Conservation (phyloP, 768 basidiomycete genomes). For the Mycena venus region DNA sequence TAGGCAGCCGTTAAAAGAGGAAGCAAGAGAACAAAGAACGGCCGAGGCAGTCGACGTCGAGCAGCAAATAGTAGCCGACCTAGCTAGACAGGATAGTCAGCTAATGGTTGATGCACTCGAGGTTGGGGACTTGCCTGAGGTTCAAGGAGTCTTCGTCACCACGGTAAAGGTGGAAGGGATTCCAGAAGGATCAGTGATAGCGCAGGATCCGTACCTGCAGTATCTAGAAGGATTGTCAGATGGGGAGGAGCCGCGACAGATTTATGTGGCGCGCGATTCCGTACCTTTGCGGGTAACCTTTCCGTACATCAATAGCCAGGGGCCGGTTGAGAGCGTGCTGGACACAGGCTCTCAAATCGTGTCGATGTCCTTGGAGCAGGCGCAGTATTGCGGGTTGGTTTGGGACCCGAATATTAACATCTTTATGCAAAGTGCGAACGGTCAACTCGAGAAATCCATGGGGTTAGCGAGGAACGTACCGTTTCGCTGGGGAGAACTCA, state of each 20-base stretch:
- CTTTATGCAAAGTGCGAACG: constrained; percentile 40
- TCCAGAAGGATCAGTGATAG: neutral
- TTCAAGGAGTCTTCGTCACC: neutral
- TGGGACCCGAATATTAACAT: constrained; percentile 39
- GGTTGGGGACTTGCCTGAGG: neutral
- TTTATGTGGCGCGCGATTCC: constrained; percentile 16
- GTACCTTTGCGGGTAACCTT: neutral
- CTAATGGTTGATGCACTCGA: neutral
- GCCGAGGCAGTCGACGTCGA: no score
- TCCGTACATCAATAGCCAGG: constrained; percentile 3
- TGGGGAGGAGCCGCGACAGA: neutral
- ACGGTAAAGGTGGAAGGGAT: neutral
- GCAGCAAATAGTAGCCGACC: neutral
- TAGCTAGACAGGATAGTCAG: neutral
- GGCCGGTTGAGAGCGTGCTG: constrained; percentile 34
- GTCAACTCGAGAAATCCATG: neutral
- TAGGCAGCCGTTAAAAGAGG: neutral
- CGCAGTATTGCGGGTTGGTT: constrained; percentile 8
- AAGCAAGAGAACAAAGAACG: no score
- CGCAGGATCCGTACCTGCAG: neutral
- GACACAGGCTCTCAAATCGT: constrained; percentile 47
- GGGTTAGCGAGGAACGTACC: neutral
- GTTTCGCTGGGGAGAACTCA: neutral
- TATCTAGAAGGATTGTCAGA: neutral
- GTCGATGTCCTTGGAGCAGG: constrained; percentile 33